Percentiles rank a stretch among this genome's conserved stretches.
phyloP scores from a whole-genome alignment of 78 protist genomes.

The Dictyostelium firmibasis region DNA sequence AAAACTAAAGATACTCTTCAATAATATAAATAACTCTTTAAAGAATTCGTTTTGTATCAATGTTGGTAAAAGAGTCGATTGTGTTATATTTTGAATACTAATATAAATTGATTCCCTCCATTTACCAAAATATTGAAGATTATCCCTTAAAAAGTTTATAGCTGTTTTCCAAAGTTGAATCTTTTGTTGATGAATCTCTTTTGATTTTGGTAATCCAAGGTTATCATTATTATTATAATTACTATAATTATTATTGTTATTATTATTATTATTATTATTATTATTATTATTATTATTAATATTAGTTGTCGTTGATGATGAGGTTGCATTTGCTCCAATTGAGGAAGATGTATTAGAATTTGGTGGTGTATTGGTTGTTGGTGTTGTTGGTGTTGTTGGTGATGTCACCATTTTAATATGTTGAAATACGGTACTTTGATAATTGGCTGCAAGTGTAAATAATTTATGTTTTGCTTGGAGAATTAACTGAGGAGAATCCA shows the following conservation, averaged over 20 bases:
- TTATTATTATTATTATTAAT: background rate
- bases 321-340: background rate
- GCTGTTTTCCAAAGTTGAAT: background rate
- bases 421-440: background rate
- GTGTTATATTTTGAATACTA: background rate
- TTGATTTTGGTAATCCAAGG: background rate
- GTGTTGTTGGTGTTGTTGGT: background rate
- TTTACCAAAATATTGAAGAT: background rate
- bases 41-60: background rate
- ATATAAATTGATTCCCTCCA: background rate
- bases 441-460: background rate
- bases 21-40: background rate
- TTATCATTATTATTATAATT: background rate
- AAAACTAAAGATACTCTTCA: background rate
- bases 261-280: background rate
- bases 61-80: background rate
- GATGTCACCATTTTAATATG: background rate
- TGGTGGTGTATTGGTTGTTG: background rate
- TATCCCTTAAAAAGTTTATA: background rate
- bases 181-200: background rate
- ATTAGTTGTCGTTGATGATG: background rate
- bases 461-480: background rate
- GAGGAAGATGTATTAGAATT: background rate
- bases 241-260: background rate
- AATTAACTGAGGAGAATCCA: background rate